Conservation (phyloP, 2,329 filamentous ascomycete genomes). For the Claviceps sp. region DNA sequence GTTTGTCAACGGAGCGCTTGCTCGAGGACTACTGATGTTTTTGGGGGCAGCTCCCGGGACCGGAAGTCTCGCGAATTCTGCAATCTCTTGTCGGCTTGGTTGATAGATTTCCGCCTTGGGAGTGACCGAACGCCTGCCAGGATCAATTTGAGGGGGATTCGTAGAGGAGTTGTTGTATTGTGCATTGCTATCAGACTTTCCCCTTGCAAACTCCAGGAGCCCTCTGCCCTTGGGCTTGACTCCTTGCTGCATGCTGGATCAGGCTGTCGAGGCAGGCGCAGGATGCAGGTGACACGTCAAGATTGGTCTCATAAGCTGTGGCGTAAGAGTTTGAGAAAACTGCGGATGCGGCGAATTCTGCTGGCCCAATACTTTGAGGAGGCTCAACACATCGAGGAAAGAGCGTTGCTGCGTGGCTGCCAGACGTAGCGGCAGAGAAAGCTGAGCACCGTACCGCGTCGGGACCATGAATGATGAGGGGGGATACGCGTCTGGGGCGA, state of each 20-base stretch:
- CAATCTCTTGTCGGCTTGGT: conserved; percentile 15
- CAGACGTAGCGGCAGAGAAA: neutral
- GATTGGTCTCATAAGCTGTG: neutral
- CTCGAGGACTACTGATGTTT: conserved; percentile 1
- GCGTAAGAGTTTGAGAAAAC: neutral
- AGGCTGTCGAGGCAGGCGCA: neutral
- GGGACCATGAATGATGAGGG: neutral
- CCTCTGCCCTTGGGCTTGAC: conserved; percentile 19
- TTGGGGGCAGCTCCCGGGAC: conserved; percentile 17
- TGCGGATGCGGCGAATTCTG: neutral
- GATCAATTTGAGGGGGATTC: conserved; percentile 7
- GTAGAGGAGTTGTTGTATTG: conserved; percentile 10
- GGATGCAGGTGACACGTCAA: neutral
- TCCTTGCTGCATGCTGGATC: conserved; percentile 16
- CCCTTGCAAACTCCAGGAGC: conserved; percentile 19
- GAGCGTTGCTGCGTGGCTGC: neutral
- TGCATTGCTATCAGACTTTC: conserved; percentile 12
- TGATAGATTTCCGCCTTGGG: conserved; percentile 7
- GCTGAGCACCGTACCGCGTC: neutral
- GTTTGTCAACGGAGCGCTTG: conserved; percentile 6
- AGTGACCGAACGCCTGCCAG: conserved; percentile 10
- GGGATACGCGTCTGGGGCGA: neutral
- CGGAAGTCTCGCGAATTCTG: conserved; percentile 23
- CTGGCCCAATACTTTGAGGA: neutral
- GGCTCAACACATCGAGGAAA: neutral